phyloP scores from a whole-genome alignment of 768 basidiomycete species.

The Lepiota brunneoincarnata region DNA sequence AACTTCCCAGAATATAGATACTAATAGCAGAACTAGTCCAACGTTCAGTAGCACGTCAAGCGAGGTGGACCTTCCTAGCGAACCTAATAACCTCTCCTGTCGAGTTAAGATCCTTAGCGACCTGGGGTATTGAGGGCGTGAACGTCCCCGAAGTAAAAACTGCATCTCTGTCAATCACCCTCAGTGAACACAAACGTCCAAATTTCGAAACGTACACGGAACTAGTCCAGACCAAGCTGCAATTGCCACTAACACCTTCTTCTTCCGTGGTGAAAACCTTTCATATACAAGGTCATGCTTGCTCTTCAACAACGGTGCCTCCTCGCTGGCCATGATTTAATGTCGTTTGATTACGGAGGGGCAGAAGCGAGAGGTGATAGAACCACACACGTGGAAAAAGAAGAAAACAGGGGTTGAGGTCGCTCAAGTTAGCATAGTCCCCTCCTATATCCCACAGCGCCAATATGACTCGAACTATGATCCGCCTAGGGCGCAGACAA shows the following conservation, averaged over 20 bases:
- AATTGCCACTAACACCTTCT: conserved; percentile 52
- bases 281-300: conserved; percentile 44
- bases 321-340: conserved; percentile 4
- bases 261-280: conserved; percentile 52
- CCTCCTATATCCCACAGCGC: too few species aligned
- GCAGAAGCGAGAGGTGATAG: not conserved
- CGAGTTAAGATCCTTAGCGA: conserved; percentile 63
- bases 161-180: conserved; percentile 20
- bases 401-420: not conserved
- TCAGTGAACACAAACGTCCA: not conserved
- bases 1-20: conserved; percentile 28
- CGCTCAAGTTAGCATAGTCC: too few species aligned
- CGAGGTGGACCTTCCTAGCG: not conserved
- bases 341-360: not conserved
- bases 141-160: conserved; percentile 71
- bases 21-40: conserved; percentile 33
- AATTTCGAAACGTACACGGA: conserved; percentile 41
- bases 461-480: too few species aligned
- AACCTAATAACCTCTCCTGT: conserved; percentile 58
- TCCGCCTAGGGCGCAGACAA: too few species aligned
- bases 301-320: conserved; percentile 28
- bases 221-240: conserved; percentile 62
- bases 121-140: conserved; percentile 70
- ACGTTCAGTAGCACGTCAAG: not conserved
- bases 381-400: not conserved